phyloP scores from a whole-genome alignment of 768 basidiomycete genomes.

The Mycena filopes region DNA sequence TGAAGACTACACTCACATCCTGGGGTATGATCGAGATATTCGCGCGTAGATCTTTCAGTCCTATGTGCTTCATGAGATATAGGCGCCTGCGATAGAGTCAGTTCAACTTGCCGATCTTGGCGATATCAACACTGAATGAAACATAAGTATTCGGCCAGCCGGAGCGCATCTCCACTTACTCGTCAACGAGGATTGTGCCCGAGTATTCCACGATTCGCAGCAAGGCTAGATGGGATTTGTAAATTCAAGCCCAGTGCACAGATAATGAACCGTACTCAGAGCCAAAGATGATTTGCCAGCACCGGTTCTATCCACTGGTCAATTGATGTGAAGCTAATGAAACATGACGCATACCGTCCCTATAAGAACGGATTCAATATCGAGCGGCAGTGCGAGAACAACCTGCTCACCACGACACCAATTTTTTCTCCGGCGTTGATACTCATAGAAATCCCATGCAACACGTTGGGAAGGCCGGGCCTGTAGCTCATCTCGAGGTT shows the following conservation, averaged over 20 bases:
- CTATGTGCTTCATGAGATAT: constrained; percentile 3
- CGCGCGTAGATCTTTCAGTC: constrained; percentile 65
- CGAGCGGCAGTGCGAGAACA: too few relatives aligned
- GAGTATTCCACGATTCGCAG: constrained; percentile 77
- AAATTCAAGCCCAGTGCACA: too few relatives aligned
- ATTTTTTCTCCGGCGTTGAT: constrained; percentile 79
- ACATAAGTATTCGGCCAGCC: constrained; percentile 5
- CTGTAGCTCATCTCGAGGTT: constrained; percentile 72
- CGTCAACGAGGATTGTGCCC: constrained; percentile 74
- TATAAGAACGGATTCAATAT: too few relatives aligned
- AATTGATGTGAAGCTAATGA: too few relatives aligned
- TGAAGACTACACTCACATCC: constrained; percentile 55
- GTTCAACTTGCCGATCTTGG: constrained; percentile 61
- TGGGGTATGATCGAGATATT: constrained; percentile 76
- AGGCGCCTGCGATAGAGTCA: too few relatives aligned
- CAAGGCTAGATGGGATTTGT: too few relatives aligned
- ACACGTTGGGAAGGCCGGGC: constrained; percentile 75
- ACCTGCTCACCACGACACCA: too few relatives aligned
- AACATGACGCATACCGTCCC: too few relatives aligned
- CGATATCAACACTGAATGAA: constrained; percentile 66
- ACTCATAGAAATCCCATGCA: constrained; percentile 70
- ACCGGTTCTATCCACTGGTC: constrained; percentile 55
- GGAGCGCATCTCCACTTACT: constrained; percentile 43
- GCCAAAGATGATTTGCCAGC: constrained; percentile 74
- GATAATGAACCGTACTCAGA: too few relatives aligned